Conservation (phyloP, 257 asterid species). For the Solanum chiquidenum region DNA sequence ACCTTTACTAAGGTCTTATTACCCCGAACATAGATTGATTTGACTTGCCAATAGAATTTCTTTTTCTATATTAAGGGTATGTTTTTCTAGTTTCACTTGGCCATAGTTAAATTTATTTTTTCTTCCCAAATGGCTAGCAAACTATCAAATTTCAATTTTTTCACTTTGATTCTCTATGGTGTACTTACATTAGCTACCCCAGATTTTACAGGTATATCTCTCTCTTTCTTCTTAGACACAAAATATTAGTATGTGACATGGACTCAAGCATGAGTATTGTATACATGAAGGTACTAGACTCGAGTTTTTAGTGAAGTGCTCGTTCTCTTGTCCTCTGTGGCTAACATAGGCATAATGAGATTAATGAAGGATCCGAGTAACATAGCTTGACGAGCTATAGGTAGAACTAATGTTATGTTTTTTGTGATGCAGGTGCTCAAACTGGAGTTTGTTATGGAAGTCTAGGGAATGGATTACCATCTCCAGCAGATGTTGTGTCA, state of each 20-base stretch:
- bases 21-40: not conserved
- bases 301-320: not conserved
- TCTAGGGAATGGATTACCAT: slow-evolving; percentile 11
- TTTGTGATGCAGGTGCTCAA: slow-evolving; percentile 14
- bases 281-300: not conserved
- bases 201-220: slow-evolving; percentile 6
- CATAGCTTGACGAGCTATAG: not conserved
- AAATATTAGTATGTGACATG: not conserved
- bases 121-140: not conserved
- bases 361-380: not conserved
- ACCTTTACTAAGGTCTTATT: too few relatives aligned
- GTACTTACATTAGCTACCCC: slow-evolving; percentile 2
- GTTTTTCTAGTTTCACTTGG: not conserved
- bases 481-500: slow-evolving; percentile 18
- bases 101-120: not conserved
- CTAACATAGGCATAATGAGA: not conserved
- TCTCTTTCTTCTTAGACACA: not conserved
- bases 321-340: not conserved
- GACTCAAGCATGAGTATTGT: not conserved
- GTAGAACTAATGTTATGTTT: not conserved
- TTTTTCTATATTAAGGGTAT: not conserved
- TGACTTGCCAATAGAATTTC: not conserved
- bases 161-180: slow-evolving; percentile 4
- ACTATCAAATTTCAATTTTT: not conserved
- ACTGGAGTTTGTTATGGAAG: slow-evolving; percentile 29